phyloP scores from a whole-genome alignment of 1,284 basidiomycete species.

The Microbotryum silenes-acaulis region DNA sequence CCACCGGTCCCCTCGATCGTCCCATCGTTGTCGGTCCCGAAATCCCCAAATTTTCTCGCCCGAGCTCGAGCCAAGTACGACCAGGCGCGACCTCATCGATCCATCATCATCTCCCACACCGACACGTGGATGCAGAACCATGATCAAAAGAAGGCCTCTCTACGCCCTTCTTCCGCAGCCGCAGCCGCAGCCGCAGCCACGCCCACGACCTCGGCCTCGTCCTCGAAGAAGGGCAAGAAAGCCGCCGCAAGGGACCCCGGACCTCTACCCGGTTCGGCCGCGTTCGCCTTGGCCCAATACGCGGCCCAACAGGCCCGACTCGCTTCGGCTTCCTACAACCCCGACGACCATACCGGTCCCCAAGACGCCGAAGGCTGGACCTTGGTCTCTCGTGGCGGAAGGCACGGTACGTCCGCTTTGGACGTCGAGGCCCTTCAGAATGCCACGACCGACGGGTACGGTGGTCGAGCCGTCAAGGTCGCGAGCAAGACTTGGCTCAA shows the following conservation, averaged over 20 bases:
- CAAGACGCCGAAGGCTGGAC: slow-evolving; percentile 24
- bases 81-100: slow-evolving; percentile 16
- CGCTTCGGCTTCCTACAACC: slow-evolving; percentile 13
- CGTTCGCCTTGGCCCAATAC: slow-evolving; percentile 20
- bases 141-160: slow-evolving; percentile 6
- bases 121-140: slow-evolving; percentile 31
- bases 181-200: slow-evolving; percentile 2
- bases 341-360: slow-evolving; percentile 12
- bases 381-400: slow-evolving; percentile 26
- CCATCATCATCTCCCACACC: slow-evolving; percentile 17
- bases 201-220: neutral
- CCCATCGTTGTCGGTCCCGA: neutral
- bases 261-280: slow-evolving; percentile 22
- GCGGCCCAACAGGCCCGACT: slow-evolving; percentile 4
- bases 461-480: slow-evolving; percentile 24
- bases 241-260: slow-evolving; percentile 4
- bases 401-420: slow-evolving; percentile 26
- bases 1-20: slow-evolving; percentile 3
- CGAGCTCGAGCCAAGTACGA: slow-evolving; percentile 8
- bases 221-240: slow-evolving; percentile 5
- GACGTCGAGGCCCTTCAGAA: slow-evolving; percentile 13
- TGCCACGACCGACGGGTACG: slow-evolving; percentile 16
- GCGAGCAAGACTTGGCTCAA: slow-evolving; percentile 21
- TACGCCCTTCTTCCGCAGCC: neutral
- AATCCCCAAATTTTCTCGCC: slow-evolving; percentile 6